These are phyloP conservation scores for Melaleuca quinquenervia DNA, from an alignment of 345 rosid species.

Conservation along the genomic window DNA sequence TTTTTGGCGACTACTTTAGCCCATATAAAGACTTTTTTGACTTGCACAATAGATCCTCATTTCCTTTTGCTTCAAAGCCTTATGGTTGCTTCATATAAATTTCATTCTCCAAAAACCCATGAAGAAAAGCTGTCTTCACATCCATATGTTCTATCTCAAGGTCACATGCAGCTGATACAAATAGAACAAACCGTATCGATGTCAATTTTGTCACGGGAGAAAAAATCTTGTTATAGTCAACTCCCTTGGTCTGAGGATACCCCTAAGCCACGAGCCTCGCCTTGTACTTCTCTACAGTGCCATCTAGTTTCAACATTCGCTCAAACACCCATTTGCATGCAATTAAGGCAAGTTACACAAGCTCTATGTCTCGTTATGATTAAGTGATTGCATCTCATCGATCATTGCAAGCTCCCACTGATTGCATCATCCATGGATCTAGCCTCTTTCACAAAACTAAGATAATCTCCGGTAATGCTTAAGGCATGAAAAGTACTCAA, in stretches of 20 bases:
- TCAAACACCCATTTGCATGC: neutral
- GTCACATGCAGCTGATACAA: neutral
- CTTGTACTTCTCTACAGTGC: neutral
- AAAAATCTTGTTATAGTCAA: neutral
- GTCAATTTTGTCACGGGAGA: neutral
- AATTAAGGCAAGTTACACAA: neutral
- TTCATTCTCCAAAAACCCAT: neutral
- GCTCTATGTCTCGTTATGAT: neutral
- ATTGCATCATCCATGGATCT: neutral
- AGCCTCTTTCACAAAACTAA: neutral
- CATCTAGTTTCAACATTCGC: neutral
- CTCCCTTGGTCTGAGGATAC: neutral
- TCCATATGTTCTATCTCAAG: neutral
- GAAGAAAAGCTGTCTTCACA: neutral
- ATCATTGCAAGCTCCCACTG: neutral
- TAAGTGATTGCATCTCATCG: neutral
- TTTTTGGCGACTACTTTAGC: neutral
- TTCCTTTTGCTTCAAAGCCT: neutral
- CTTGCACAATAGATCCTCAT: neutral
- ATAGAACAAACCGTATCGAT: neutral
- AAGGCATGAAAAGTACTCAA: too few relatives aligned
- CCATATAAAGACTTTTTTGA: neutral
- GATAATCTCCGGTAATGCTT: neutral
- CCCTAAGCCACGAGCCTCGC: neutral
- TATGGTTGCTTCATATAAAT: neutral